Evolutionary conservation across 2,329 filamentous ascomycete genomes (phyloP).

Genomic region (Ceratocystis papillata): DNA sequence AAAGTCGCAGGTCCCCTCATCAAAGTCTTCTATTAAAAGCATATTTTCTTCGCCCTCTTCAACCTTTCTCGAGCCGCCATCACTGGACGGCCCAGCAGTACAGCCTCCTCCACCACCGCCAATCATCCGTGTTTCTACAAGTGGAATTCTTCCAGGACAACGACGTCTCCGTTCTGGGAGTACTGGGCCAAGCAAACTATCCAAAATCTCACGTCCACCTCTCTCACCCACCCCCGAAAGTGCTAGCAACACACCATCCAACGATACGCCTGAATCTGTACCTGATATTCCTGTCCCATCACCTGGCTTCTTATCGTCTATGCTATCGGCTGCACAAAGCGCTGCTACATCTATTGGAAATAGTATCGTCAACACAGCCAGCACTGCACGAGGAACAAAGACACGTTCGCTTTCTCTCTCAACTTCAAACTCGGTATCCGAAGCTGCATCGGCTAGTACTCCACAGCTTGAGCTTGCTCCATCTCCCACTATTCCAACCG

Average conservation of each 20-base stretch:
- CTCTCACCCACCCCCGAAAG: conserved; percentile 65
- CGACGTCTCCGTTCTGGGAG: conserved; percentile 25
- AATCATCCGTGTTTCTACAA: conserved; percentile 14
- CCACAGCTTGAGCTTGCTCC: conserved; percentile 17
- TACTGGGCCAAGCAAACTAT: conserved; percentile 72
- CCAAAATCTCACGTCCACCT: conserved; percentile 59
- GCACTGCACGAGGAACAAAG: conserved; percentile 30
- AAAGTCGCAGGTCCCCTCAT: conserved; percentile 33
- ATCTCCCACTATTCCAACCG: conserved; percentile 6
- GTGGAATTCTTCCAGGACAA: conserved; percentile 49
- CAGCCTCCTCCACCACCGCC: conserved; percentile 15
- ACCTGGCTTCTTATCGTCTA: conserved; percentile 79
- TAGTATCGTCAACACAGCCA: conserved; percentile 57
- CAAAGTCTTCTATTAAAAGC: conserved; percentile 25
- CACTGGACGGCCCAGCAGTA: not conserved
- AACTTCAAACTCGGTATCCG: conserved; percentile 24
- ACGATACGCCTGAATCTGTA: not conserved
- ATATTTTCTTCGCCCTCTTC: conserved; percentile 21
- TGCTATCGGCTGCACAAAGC: conserved; percentile 87
- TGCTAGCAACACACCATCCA: conserved; percentile 1
- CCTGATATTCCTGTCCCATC: not conserved
- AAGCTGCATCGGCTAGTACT: conserved; percentile 14
- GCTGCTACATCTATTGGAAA: conserved; percentile 66
- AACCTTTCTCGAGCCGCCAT: conserved; percentile 4
- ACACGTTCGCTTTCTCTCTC: conserved; percentile 3